Evolutionary conservation across 768 basidiomycete species (phyloP), one percentile per base, ranked within the genome.

Genomic region (Boletellus emodensis): DNA sequence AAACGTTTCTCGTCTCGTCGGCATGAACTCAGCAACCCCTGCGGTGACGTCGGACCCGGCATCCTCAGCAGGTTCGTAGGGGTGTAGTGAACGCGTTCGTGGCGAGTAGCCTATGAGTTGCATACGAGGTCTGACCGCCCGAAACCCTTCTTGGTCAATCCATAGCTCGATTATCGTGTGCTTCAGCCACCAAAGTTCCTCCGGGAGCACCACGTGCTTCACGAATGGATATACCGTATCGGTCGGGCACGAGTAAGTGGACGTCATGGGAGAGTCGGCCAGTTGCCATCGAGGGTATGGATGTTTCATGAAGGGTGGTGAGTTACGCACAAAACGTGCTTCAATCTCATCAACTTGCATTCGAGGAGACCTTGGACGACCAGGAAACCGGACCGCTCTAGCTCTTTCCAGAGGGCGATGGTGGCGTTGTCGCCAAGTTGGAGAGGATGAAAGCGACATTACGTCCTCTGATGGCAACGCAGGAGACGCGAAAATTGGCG

Each of bases 101-200:
- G 46, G 70, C 58, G 71, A 69, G 58, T 79, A 79, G 10, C 81
- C 80, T n/a, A 74, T 69, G 42, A 84, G 78, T 53, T 71, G 74
- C 70, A 91, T 84, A 8, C 69, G 64, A 17, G 86, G 81, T 22
- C 73, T 72, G 6, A 84, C 73, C 15, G 78, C 74, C 22, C 89
- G 80, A 59, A 89, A 90, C 4, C 87, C 85, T 69, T 92, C 91
- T 64, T 93, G 91, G 61, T 92, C 91, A 22, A 93, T 83, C 65
- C 82, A 77, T 32, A 92, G 69, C 49, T 86, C 80, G 28, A 91
- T 64, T 36, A 67, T 68, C 26, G 74, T 70, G 36, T 73, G 71
- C 54, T 75, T 72, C 11, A 87, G 72, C 83, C 84, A 86, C 3
- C 66, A 60, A 3, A 81, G 63, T 36, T 73, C 64, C 24, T 62